Evolutionary conservation across 106 monocot species (phyloP), one percentile per base, ranked within the genome.

Genomic region (Allium sativum): DNA sequence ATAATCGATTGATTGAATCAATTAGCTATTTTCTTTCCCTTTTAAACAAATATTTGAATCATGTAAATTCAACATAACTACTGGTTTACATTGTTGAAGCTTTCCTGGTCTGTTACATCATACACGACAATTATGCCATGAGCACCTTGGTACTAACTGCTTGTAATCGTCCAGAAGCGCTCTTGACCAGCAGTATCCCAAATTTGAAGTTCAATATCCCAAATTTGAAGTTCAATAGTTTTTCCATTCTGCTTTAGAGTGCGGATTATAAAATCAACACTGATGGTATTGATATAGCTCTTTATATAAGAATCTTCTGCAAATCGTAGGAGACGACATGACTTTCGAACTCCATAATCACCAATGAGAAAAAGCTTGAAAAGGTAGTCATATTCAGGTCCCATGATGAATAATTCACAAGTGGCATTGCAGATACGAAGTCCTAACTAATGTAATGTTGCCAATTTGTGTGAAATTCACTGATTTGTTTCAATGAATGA

Each of bases 61-160:
- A n/a, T n/a, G n/a, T n/a, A n/a, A n/a, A n/a, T n/a, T n/a, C n/a
- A n/a, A n/a, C n/a, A n/a, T n/a, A n/a, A n/a, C 81, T 77, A 82
- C 61, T 82, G 81, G 65, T 73, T 82, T 45, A 82, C 77, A 54
- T 81, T 81, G 65, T 73, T 81, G 51, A 81, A 81, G 59, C 76
- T 81, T 67, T 76, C 81, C 52, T 82, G 81, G n/a, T 82, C 81
- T 12, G 81, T 82, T 48, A 82, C 81, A 70, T 82, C 81, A 70
- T 82, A 82, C 43, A 82, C 81, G 48, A 82, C 74, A 61, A 74
- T 74, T 45, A 74, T 74, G 67, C 74, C 74, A 55, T 74, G 74
- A 41, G 74, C 74, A 61, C 74, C 74, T 22, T 67, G 74, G 42
- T 74, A 74, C 44, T 74, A 74, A 40, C 74, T 74, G 61, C 74